Evolutionary conservation across 2,329 filamentous ascomycete genomes (phyloP).

Genomic region (Beauveria caledonica): DNA sequence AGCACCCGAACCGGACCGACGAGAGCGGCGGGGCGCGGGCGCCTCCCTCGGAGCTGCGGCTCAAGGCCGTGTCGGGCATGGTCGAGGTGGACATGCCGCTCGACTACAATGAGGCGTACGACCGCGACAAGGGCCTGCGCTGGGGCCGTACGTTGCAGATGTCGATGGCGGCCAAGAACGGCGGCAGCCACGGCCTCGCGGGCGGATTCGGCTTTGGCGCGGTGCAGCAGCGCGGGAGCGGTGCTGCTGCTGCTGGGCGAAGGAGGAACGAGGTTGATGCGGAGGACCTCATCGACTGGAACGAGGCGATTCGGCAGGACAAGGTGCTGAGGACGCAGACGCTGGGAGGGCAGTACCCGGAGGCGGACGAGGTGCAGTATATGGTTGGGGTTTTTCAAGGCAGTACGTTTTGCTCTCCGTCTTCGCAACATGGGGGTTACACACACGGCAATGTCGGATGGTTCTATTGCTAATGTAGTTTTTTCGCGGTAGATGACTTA

Average conservation of each 20-base stretch:
- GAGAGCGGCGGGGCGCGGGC: slow-evolving; percentile 33
- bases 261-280: slow-evolving; percentile 36
- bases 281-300: slow-evolving; percentile 46
- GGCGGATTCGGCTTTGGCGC: slow-evolving; percentile 62
- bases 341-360: slow-evolving; percentile 70
- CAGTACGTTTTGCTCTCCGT: slow-evolving; percentile 41
- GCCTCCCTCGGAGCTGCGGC: slow-evolving; percentile 63
- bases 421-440: background rate
- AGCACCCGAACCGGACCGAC: slow-evolving; percentile 73
- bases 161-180: slow-evolving; percentile 48
- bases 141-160: slow-evolving; percentile 72
- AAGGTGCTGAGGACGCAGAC: slow-evolving; percentile 74
- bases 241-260: slow-evolving; percentile 18
- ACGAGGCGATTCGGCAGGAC: slow-evolving; percentile 58
- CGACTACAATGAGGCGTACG: slow-evolving; percentile 65
- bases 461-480: background rate
- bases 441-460: too few species aligned
- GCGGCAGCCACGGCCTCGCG: slow-evolving; percentile 60
- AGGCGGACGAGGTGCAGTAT: slow-evolving; percentile 66
- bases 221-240: slow-evolving; percentile 30
- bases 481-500: slow-evolving; percentile 55
- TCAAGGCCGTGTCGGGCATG: slow-evolving; percentile 76
- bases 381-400: slow-evolving; percentile 89
- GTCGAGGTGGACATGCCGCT: slow-evolving; percentile 89
- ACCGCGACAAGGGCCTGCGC: slow-evolving; percentile 69